Conservation (phyloP, 148 eudicot species). For the Vaccinium corymbosum region DNA sequence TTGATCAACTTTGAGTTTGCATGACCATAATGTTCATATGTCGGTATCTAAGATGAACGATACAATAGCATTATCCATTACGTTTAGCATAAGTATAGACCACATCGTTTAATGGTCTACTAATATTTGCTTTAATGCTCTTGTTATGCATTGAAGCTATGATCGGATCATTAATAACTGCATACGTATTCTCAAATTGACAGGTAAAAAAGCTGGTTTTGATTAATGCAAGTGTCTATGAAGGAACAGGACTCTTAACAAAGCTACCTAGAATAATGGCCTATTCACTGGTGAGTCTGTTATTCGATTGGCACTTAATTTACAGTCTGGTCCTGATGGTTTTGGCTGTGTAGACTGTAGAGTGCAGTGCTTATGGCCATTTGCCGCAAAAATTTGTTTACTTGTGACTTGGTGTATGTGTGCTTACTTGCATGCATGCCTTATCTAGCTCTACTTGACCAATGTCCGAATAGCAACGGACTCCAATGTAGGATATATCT, state of each 20-base stretch:
- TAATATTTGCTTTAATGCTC: neutral
- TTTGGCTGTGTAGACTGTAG: neutral
- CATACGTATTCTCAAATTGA: neutral
- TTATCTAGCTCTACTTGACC: neutral
- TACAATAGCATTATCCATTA: too few relatives aligned
- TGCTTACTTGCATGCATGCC: neutral
- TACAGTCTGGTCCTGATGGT: neutral
- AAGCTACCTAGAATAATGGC: slow-evolving; percentile 57
- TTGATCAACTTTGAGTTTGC: neutral
- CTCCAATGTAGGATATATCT: neutral
- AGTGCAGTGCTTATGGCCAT: neutral
- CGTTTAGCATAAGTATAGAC: neutral
- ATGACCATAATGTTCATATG: neutral
- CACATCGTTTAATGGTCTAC: neutral
- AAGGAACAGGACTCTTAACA: slow-evolving; percentile 52
- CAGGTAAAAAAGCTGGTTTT: slow-evolving; percentile 77
- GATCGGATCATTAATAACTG: neutral
- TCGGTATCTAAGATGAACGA: neutral
- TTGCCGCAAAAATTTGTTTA: neutral
- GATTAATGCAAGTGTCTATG: slow-evolving; percentile 71
- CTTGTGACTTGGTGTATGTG: neutral
- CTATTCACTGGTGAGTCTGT: slow-evolving; percentile 60
- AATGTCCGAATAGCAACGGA: neutral
- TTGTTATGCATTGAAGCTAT: neutral
- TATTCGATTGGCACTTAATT: neutral